Conservation (phyloP, 192 early-diverging fungal species). For the Backusella tuberculispora region DNA sequence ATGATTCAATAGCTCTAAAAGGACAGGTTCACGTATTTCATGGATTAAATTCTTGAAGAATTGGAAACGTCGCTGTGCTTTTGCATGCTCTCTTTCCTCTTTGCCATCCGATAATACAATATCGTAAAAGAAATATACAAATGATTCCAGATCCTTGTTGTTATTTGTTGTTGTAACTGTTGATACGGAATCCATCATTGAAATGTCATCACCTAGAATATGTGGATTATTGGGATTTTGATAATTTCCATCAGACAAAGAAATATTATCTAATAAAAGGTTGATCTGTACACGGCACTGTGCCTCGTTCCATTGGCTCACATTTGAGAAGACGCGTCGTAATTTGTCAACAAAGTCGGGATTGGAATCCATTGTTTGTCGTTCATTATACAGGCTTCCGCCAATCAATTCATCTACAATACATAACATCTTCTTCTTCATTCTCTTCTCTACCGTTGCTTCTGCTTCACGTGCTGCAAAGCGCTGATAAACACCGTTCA, state of each 20-base stretch:
- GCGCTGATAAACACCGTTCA: slow-evolving; percentile 38
- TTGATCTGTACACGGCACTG: slow-evolving; percentile 55
- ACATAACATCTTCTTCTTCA: slow-evolving; percentile 43
- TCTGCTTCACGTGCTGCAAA: slow-evolving; percentile 34
- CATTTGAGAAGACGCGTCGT: slow-evolving; percentile 45
- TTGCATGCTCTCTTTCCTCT: background rate
- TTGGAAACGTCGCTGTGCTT: slow-evolving; percentile 26
- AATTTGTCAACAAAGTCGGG: slow-evolving; percentile 51
- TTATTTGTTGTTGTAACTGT: slow-evolving; percentile 9
- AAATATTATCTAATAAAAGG: slow-evolving; percentile 50
- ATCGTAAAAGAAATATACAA: slow-evolving; percentile 42
- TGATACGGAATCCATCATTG: background rate
- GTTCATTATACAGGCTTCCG: slow-evolving; percentile 5
- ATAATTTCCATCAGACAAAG: slow-evolving; percentile 25
- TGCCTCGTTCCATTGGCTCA: slow-evolving; percentile 59
- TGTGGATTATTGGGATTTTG: slow-evolving; percentile 33
- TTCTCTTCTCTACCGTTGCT: slow-evolving; percentile 23
- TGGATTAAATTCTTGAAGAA: slow-evolving; percentile 42
- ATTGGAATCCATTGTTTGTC: slow-evolving; percentile 22
- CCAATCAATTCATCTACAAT: slow-evolving; percentile 50
- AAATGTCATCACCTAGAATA: slow-evolving; percentile 35
- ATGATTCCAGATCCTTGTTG: slow-evolving; percentile 36
- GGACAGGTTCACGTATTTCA: slow-evolving; percentile 34
- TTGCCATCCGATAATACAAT: slow-evolving; percentile 30
- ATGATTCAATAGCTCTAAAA: slow-evolving; percentile 34